phyloP scores from a whole-genome alignment of 164 flowering plant species.

The Berberis thunbergii region DNA sequence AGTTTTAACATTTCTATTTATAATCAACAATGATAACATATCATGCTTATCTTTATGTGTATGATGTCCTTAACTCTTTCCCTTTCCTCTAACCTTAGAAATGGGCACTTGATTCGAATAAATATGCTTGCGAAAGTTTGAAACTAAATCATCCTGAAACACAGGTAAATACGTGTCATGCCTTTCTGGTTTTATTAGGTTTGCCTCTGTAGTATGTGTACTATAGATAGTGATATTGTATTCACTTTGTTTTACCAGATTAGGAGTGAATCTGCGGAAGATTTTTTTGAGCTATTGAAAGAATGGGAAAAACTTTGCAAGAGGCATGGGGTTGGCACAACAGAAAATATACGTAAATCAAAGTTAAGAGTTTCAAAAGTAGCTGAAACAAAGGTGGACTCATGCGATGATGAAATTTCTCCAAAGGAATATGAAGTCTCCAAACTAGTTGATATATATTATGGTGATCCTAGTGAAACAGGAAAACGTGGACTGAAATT shows the following conservation, averaged over 20 bases:
- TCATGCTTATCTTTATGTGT: background rate
- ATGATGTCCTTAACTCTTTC: constrained; percentile 1
- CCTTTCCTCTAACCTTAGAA: constrained; percentile 28
- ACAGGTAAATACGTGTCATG: constrained; percentile 32
- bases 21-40: background rate
- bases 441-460: constrained; percentile 60
- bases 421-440: constrained; percentile 64
- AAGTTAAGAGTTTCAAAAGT: constrained; percentile 12
- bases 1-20: background rate
- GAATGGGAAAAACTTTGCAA: constrained; percentile 77
- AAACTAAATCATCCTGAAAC: constrained; percentile 75
- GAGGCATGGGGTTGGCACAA: constrained; percentile 18
- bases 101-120: constrained; percentile 74
- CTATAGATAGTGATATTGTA: background rate
- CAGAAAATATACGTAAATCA: constrained; percentile 12
- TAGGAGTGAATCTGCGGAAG: constrained; percentile 79
- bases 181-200: background rate
- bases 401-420: constrained; percentile 17
- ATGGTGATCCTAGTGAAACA: constrained; percentile 52
- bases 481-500: constrained; percentile 59
- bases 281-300: constrained; percentile 64
- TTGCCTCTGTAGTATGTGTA: background rate
- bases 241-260: constrained; percentile 33
- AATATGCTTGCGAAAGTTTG: constrained; percentile 74
- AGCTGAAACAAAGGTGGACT: constrained; percentile 3